A percentile compares a stretch with the other conserved stretches of the same genome.
phyloP scores from a whole-genome alignment of 2,329 filamentous ascomycete species.

The Penicillium janthinellum region DNA sequence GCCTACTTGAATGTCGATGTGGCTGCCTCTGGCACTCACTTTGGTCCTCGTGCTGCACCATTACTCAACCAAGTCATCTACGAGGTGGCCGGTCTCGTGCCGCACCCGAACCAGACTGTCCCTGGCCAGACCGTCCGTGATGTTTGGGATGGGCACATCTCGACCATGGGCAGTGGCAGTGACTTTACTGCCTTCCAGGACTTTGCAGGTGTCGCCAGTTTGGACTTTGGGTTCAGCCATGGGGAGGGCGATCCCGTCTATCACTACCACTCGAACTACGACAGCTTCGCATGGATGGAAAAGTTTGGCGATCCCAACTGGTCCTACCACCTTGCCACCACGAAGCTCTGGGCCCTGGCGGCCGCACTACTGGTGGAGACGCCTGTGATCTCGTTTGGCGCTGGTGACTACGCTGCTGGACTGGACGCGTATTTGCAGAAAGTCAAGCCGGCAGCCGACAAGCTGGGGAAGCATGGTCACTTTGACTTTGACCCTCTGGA shows the following conservation, averaged over 20 bases:
- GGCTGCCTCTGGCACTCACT: constrained; percentile 66
- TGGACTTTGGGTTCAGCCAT: constrained; percentile 63
- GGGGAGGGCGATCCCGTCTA: constrained; percentile 55
- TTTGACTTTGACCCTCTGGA: constrained; percentile 53
- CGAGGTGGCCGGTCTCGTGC: constrained; percentile 64
- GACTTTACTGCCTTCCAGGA: constrained; percentile 78
- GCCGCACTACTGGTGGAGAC: constrained; percentile 63
- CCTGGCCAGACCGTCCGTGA: constrained; percentile 71
- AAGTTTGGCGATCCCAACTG: constrained; percentile 69
- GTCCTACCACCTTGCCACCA: constrained; percentile 63
- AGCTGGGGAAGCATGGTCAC: constrained; percentile 25
- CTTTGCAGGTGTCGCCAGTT: constrained; percentile 65
- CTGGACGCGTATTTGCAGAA: constrained; percentile 50
- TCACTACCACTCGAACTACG: constrained; percentile 83
- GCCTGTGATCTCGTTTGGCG: constrained; percentile 65
- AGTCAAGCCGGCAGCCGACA: constrained; percentile 31
- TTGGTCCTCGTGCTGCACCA: constrained; percentile 69
- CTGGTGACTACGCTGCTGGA: constrained; percentile 64
- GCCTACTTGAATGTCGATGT: constrained; percentile 88
- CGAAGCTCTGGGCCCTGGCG: constrained; percentile 66
- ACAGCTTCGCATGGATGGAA: constrained; percentile 82
- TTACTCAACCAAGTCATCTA: constrained; percentile 73
- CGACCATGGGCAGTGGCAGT: constrained; percentile 70
- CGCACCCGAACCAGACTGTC: constrained; percentile 73
- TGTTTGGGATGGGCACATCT: constrained; percentile 63